A percentile compares a stretch with the other conserved stretches of the same genome.
phyloP scores from a whole-genome alignment of 2,329 filamentous ascomycete species.

The Passalora sequoiae region DNA sequence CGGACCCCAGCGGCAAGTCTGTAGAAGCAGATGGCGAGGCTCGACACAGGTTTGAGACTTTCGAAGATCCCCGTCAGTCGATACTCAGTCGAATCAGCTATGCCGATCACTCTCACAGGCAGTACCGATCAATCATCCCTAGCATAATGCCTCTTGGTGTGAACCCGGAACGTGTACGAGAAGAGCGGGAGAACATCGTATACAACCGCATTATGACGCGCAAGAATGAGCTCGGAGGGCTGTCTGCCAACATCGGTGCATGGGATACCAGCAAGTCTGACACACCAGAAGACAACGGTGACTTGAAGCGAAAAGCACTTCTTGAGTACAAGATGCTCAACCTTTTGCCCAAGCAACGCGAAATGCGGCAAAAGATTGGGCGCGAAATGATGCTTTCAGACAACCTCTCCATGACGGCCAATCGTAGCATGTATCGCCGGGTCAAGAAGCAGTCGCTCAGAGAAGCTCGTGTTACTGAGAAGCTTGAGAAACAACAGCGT shows the following conservation, averaged over 20 bases:
- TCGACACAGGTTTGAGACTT: conserved; percentile 60
- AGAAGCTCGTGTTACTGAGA: conserved; percentile 95
- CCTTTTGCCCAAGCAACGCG: conserved; percentile 81
- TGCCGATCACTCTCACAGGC: conserved; percentile 68
- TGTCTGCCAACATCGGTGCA: conserved; percentile 79
- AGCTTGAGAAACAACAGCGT: conserved; percentile 96
- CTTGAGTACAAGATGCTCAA: conserved; percentile 93
- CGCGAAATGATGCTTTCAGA: conserved; percentile 93
- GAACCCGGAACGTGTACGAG: conserved; percentile 77
- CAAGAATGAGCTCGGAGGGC: conserved; percentile 73
- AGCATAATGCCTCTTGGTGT: conserved; percentile 84
- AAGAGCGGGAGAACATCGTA: conserved; percentile 80
- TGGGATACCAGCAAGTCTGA: conserved; percentile 74
- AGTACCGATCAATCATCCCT: conserved; percentile 73
- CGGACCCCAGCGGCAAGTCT: conserved; percentile 37
- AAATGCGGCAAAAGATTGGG: conserved; percentile 78
- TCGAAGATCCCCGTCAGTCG: conserved; percentile 65
- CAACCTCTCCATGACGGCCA: conserved; percentile 94
- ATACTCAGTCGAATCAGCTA: conserved; percentile 64
- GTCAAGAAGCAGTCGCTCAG: conserved; percentile 96
- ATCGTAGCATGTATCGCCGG: conserved; percentile 81
- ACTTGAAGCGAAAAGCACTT: conserved; percentile 78
- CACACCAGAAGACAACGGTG: conserved; percentile 67
- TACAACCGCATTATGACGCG: conserved; percentile 86
- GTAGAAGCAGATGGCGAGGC: conserved; percentile 34